Evolutionary conservation across 805 yeast species (phyloP).

Genomic region (Debaryomyces hansenii): DNA sequence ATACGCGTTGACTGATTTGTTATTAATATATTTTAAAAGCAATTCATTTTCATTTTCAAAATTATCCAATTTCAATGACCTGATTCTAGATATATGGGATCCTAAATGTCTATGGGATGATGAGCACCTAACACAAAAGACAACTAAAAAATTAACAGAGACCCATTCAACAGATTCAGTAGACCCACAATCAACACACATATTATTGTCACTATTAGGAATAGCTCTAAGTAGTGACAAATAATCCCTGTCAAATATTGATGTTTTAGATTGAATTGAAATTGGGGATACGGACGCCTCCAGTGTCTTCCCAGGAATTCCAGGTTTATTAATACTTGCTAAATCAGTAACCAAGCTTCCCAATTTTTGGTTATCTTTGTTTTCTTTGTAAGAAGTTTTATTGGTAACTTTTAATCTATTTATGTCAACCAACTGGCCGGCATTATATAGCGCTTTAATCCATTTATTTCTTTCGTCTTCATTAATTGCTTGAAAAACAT

Average conservation of each 20-base stretch:
- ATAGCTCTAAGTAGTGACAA: slow-evolving; percentile 39
- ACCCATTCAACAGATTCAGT: slow-evolving; percentile 78
- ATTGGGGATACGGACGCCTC: slow-evolving; percentile 29
- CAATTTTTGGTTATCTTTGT: slow-evolving; percentile 2
- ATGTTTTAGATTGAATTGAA: slow-evolving; percentile 26
- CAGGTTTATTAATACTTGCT: slow-evolving; percentile 13
- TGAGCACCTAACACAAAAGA: slow-evolving; percentile 81
- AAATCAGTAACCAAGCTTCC: slow-evolving; percentile 11
- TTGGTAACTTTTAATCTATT: slow-evolving; percentile 14
- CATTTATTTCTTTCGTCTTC: slow-evolving; percentile 68
- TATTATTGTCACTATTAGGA: slow-evolving; percentile 52
- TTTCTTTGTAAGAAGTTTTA: slow-evolving; percentile 4
- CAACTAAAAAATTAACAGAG: slow-evolving; percentile 68
- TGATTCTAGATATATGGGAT: slow-evolving; percentile 72
- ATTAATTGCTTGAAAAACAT: slow-evolving; percentile 71
- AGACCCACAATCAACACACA: slow-evolving; percentile 81
- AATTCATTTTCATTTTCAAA: slow-evolving; percentile 59
- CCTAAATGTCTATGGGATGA: slow-evolving; percentile 89
- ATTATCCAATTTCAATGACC: slow-evolving; percentile 75
- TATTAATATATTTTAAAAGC: slow-evolving; percentile 53
- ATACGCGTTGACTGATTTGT: slow-evolving; percentile 54
- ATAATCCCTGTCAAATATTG: slow-evolving; percentile 23
- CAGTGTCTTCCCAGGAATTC: slow-evolving; percentile 6
- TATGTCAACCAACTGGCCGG: slow-evolving; percentile 46
- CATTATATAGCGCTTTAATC: slow-evolving; percentile 62